Evolutionary conservation across 208 protist species (phyloP), one percentile per base, ranked within the genome.

Genomic region (Borovskyia barvae): DNA sequence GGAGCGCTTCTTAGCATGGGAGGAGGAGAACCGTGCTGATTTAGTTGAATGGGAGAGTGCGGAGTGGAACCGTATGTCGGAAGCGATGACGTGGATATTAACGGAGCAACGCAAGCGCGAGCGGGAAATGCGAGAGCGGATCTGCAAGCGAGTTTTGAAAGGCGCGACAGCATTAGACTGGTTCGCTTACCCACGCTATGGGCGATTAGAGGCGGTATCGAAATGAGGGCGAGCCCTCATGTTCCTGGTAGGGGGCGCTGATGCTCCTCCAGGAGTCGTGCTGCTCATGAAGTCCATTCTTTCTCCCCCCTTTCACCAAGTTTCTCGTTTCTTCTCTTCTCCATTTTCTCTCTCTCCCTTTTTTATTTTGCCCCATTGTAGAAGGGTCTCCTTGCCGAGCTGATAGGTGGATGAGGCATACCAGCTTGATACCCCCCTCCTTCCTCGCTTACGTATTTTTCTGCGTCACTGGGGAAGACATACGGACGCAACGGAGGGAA

Each of bases 1-100:
- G 32, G 29, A 17, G 30, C 0, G 39, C 17, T 25, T 70, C 37
- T 7, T 37, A 39, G 25, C 39, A 5, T 70, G 63, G 63, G 63
- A 70, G 45, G 37, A 48, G 11, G 66, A 73, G 19, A 84, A 80
- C 32, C 30, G 47, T 0, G 65, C 61, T 30, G 51, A 74, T n/a
- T 43, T 81, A 46, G 54, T 72, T 42, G 65, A 74, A 26, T 75
- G 83, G 45, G 58, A 81, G 41, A 9, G 33, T 3, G 53, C 30
- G 30, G 82, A 89, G 36, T 68, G 78, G 20, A 43, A 65, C 2
- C 56, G 49, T 14, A 73, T 89, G 48, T 47, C 53, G 9, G 15
- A 39, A 1, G 36, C 42, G 26, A 75, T 85, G 65, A 15, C 15
- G 33, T 12, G 26, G 20, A 76, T 85, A 65, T 20, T 85, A 1